Evolutionary conservation across 768 basidiomycete genomes (phyloP), one percentile per base, ranked within the genome.

Genomic region (Saitozyma podzolica): DNA sequence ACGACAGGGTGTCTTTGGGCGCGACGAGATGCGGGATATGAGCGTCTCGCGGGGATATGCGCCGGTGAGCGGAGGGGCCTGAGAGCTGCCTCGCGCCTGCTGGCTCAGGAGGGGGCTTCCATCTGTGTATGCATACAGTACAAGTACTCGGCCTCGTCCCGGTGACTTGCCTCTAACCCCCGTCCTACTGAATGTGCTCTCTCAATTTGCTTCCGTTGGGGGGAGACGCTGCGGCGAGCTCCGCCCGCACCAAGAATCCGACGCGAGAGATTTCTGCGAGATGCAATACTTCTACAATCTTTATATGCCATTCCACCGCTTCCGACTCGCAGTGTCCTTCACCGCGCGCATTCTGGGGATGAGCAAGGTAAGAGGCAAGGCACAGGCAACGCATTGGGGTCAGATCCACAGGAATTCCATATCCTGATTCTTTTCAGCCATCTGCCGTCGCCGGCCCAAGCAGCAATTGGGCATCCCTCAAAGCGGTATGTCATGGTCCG

Each of bases 381-480:
- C n/a, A n/a, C 29, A 29, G 29, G 29, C 29, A 2, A 2, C 29
- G 29, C 29, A 29, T 48, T 6, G 14, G 47, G 47, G 47, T 17
- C 14, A 48, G 14, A 17, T 14, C 47, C 17, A 48, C 3, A 3
- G 47, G 2, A 6, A 48, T 17, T 6, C 47, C 47, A 48, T 14
- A 48, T 48, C 47, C 47, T 17, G 14, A 48, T 6, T 48, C 17
- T 54, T 11, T 16, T 9, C 40, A 17, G n/a, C 17, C 10, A 8
- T 8, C 13, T 9, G 20, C 10, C 9, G 40, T 17, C 16, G 55
- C 40, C 39, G 43, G 55, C n/a, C 80, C 86, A 1, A 86, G 86
- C 10, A 83, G 85, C 50, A 87, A 87, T 72, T 87, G 87, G 87
- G 69, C 85, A 14, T 81, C 83, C 0, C 71, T 87, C 50, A 82